Percentiles rank a stretch among this genome's conserved stretches.
These are phyloP conservation scores for Aspergillus aculeatus DNA, from an alignment of 2,329 filamentous ascomycete species.

Conservation along the genomic window DNA sequence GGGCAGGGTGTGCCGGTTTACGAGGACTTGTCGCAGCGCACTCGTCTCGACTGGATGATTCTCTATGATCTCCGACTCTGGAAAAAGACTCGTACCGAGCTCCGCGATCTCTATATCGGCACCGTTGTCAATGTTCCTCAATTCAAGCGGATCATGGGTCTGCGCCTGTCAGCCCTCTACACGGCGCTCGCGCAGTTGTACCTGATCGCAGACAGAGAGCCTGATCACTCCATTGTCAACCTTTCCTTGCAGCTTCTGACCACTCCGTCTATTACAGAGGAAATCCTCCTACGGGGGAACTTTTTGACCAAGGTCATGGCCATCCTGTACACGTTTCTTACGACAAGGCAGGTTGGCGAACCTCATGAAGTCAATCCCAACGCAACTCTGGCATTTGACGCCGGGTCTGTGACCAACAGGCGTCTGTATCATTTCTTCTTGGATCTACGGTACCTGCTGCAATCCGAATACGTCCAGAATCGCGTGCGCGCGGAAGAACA, in stretches of 20 bases:
- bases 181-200: constrained; percentile 92
- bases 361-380: constrained; percentile 83
- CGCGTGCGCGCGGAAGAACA: constrained; percentile 77
- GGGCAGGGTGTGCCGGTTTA: constrained; percentile 65
- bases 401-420: constrained; percentile 89
- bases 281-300: constrained; percentile 91
- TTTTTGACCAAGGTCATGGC: constrained; percentile 94
- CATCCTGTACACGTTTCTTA: constrained; percentile 95
- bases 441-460: constrained; percentile 87
- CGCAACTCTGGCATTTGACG: constrained; percentile 87
- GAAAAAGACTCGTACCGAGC: constrained; percentile 89
- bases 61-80: constrained; percentile 93
- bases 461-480: constrained; percentile 83
- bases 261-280: constrained; percentile 91
- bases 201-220: constrained; percentile 91
- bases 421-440: constrained; percentile 98
- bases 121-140: constrained; percentile 93
- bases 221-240: constrained; percentile 98
- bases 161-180: constrained; percentile 93
- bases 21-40: constrained; percentile 85
- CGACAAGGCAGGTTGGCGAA: constrained; percentile 91
- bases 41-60: constrained; percentile 90
- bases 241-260: constrained; percentile 95
- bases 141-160: constrained; percentile 89
- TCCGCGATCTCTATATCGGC: constrained; percentile 91